These are phyloP conservation scores for Trematosphaeria pertusa DNA, from an alignment of 2,329 filamentous ascomycete genomes.

Conservation along the genomic window DNA sequence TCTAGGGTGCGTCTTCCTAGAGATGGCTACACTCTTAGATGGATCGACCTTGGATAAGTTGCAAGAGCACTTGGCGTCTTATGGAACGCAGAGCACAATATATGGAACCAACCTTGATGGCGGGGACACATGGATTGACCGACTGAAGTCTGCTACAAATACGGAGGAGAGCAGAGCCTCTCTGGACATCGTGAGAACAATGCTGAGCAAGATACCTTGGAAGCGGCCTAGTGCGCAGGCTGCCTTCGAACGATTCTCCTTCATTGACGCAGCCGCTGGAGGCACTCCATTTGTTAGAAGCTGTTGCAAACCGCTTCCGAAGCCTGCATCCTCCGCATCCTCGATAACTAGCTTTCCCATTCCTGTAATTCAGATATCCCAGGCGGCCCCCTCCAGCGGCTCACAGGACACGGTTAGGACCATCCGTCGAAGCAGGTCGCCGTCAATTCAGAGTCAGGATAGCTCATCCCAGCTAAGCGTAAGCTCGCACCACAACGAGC, in stretches of 20 bases:
- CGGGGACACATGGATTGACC: not conserved
- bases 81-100: constrained; percentile 5
- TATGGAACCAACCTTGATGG: constrained; percentile 10
- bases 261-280: not conserved
- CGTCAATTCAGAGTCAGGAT: not conserved
- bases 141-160: not conserved
- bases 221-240: not conserved
- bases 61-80: constrained; percentile 3
- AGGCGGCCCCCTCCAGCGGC: too few relatives aligned
- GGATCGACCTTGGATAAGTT: constrained; percentile 5
- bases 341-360: not conserved
- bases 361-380: not conserved
- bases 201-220: not conserved
- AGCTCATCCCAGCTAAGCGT: not conserved
- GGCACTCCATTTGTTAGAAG: not conserved
- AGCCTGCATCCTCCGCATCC: not conserved
- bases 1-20: constrained; percentile 17
- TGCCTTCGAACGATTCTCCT: not conserved
- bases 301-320: not conserved
- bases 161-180: not conserved
- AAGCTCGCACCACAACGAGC: not conserved
- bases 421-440: not conserved
- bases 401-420: not conserved
- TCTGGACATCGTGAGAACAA: not conserved
- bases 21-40: constrained; percentile 16